phyloP scores from a whole-genome alignment of 106 monocot genomes.

The Posidonia australis region DNA sequence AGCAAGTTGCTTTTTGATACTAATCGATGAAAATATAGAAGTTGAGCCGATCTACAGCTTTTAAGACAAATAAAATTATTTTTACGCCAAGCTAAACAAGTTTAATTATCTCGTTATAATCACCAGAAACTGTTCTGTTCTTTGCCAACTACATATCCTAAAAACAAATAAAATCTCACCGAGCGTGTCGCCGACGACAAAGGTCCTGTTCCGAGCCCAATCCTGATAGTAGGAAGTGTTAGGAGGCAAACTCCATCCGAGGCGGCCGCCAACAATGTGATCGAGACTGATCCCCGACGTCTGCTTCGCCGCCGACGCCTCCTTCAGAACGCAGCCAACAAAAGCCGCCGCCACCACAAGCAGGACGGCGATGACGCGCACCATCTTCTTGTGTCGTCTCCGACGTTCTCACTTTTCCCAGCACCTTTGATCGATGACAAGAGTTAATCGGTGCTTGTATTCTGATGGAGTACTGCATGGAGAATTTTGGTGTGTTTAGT shows the following conservation, averaged over 20 bases:
- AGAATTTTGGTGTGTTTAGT: too few relatives aligned
- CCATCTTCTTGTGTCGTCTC: background rate
- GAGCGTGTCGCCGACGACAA: conserved; percentile 46
- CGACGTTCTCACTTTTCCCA: background rate
- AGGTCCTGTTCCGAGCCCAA: conserved; percentile 30
- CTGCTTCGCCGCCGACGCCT: background rate
- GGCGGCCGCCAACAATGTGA: conserved; percentile 49
- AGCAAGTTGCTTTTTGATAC: too few relatives aligned
- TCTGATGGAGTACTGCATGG: too few relatives aligned
- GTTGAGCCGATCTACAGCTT: too few relatives aligned
- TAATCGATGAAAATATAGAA: too few relatives aligned
- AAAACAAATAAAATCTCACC: conserved; percentile 8
- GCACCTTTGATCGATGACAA: background rate
- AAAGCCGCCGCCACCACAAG: background rate
- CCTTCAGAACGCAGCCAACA: background rate
- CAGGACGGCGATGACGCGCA: background rate
- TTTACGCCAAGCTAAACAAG: too few relatives aligned
- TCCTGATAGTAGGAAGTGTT: conserved; percentile 45
- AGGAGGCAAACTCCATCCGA: conserved; percentile 44
- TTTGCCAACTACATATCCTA: background rate
- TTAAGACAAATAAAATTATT: too few relatives aligned
- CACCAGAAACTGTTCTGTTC: background rate
- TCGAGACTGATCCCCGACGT: conserved; percentile 6
- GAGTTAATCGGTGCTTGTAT: too few relatives aligned
- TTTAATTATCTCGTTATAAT: too few relatives aligned